Evolutionary conservation across 2,329 filamentous ascomycete genomes (phyloP).

Genomic region (Hortaea werneckii): DNA sequence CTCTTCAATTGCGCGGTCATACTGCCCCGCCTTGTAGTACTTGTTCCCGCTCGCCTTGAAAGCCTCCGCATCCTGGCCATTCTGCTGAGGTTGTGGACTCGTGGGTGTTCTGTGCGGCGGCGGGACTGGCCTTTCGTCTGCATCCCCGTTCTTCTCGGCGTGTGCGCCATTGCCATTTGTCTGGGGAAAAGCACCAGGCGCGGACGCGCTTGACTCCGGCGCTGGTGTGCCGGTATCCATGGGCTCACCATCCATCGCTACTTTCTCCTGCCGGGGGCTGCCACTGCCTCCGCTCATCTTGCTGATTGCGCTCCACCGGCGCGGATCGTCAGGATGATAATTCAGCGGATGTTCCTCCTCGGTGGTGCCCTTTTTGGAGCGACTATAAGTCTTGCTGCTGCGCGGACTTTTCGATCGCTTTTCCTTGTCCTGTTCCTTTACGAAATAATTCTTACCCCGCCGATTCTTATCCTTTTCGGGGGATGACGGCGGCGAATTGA

Average conservation of each 20-base stretch:
- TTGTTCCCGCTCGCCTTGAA: constrained; percentile 93
- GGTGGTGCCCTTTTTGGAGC: constrained; percentile 29
- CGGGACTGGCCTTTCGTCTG: constrained; percentile 49
- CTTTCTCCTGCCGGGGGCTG: constrained; percentile 12
- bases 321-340: constrained; percentile 77
- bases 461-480: constrained; percentile 7
- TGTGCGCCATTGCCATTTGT: constrained; percentile 30
- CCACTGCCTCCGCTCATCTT: constrained; percentile 13
- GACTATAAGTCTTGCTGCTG: constrained; percentile 20
- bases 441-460: constrained; percentile 15
- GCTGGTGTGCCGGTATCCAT: constrained; percentile 24
- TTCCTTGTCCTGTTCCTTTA: constrained; percentile 17
- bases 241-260: constrained; percentile 7
- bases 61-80: constrained; percentile 68
- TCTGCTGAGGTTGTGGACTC: constrained; percentile 36
- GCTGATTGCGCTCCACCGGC: constrained; percentile 56
- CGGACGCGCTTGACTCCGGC: constrained; percentile 8
- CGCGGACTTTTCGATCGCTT: constrained; percentile 15
- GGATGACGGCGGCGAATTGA: neutral
- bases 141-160: constrained; percentile 35
- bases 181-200: constrained; percentile 40
- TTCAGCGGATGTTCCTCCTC: constrained; percentile 78
- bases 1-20: constrained; percentile 75
- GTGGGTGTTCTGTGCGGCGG: constrained; percentile 56
- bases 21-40: constrained; percentile 92